Evolutionary conservation across 148 eudicot genomes (phyloP).

Genomic region (Diospyros kaki): DNA sequence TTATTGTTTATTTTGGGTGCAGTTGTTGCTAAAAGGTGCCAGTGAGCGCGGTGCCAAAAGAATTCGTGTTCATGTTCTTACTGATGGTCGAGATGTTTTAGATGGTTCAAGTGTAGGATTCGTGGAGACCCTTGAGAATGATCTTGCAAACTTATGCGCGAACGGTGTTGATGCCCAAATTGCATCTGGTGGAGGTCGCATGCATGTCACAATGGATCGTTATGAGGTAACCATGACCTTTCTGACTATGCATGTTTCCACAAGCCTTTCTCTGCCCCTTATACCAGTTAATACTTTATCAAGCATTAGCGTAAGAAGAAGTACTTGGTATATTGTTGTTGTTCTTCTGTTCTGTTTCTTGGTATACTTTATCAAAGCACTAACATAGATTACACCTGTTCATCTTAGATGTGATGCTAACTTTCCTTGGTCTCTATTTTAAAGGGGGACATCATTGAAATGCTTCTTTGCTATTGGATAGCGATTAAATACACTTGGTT

Average conservation of each 20-base stretch:
- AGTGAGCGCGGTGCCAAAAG: constrained; percentile 80
- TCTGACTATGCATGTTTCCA: not conserved
- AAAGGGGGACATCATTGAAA: not conserved
- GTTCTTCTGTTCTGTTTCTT: not conserved
- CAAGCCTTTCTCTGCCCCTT: not conserved
- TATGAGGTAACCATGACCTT: constrained; percentile 58
- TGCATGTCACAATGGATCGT: constrained; percentile 95
- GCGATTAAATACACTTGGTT: not conserved
- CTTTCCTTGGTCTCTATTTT: not conserved
- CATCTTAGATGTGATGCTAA: not conserved
- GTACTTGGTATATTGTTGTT: not conserved
- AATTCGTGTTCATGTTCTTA: constrained; percentile 80
- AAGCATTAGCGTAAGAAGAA: not conserved
- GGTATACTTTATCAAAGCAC: not conserved
- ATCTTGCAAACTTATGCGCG: constrained; percentile 55
- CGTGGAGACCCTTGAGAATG: constrained; percentile 83
- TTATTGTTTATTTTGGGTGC: constrained; percentile 16
- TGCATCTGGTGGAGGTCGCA: constrained; percentile 98
- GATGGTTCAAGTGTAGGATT: constrained; percentile 92
- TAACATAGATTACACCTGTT: too few relatives aligned
- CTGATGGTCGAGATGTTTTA: constrained; percentile 96
- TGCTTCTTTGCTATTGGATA: not conserved
- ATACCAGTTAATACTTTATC: too few relatives aligned
- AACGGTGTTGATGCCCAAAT: constrained; percentile 85
- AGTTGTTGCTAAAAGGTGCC: constrained; percentile 81